phyloP scores from a whole-genome alignment of 495 filamentous ascomycete species.

The Echria macrotheca region DNA sequence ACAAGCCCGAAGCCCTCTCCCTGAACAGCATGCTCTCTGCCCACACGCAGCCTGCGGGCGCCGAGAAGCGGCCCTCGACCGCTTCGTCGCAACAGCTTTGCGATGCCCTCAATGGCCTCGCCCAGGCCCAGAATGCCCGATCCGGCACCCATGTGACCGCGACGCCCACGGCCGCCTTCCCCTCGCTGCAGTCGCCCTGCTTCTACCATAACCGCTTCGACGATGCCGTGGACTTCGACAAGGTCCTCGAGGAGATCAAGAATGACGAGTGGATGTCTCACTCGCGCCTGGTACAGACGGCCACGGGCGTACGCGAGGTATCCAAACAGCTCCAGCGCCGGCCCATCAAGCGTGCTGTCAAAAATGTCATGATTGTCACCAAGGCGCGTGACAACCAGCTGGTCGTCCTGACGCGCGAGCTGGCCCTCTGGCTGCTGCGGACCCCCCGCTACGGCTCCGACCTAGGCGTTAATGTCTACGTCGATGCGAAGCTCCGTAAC shows the following conservation, averaged over 20 bases:
- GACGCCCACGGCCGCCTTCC: slow-evolving; percentile 58
- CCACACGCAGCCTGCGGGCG: slow-evolving; percentile 32
- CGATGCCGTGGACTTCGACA: slow-evolving; percentile 90
- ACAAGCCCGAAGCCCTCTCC: slow-evolving; percentile 52
- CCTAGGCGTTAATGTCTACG: slow-evolving; percentile 81
- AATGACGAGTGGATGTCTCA: slow-evolving; percentile 89
- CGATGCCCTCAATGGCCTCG: slow-evolving; percentile 58
- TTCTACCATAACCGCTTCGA: slow-evolving; percentile 97
- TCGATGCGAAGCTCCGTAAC: slow-evolving; percentile 82
- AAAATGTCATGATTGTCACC: slow-evolving; percentile 92
- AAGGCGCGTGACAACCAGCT: slow-evolving; percentile 90
- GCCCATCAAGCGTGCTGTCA: slow-evolving; percentile 80
- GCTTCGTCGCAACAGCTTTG: slow-evolving; percentile 58
- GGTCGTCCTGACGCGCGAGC: slow-evolving; percentile 76
- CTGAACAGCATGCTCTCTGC: slow-evolving; percentile 47
- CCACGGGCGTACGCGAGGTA: slow-evolving; percentile 88
- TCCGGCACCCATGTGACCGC: slow-evolving; percentile 21
- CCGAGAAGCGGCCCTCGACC: slow-evolving; percentile 44
- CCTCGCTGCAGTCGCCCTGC: slow-evolving; percentile 78
- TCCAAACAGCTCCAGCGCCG: slow-evolving; percentile 86
- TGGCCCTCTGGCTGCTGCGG: slow-evolving; percentile 78
- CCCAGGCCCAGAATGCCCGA: slow-evolving; percentile 36
- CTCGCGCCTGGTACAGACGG: slow-evolving; percentile 87
- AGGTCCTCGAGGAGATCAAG: slow-evolving; percentile 88
- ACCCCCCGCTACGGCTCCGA: slow-evolving; percentile 79